Percentiles rank a stretch among this genome's conserved stretches.
Evolutionary conservation across 1,284 basidiomycete species (phyloP).

Genomic region (Cutaneotrichosporon cavernicola): DNA sequence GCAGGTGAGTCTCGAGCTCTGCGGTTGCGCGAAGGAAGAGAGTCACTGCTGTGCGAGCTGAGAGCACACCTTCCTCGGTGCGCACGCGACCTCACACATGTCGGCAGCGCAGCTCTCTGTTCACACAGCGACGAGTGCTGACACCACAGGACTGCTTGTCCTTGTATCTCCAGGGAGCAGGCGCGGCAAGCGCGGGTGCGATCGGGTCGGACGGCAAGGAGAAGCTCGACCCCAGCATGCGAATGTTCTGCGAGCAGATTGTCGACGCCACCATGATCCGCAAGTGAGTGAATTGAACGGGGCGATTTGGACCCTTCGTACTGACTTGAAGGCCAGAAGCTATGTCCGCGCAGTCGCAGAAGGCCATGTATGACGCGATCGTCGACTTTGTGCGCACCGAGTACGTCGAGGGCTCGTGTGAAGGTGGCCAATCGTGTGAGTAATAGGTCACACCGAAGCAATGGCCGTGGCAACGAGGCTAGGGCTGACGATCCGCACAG

Average conservation of each 20-base stretch:
- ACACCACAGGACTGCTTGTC: constrained; percentile 48
- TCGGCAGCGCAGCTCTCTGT: background rate
- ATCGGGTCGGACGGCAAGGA: constrained; percentile 52
- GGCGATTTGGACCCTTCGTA: background rate
- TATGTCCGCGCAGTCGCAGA: constrained; percentile 39
- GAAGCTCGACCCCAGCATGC: constrained; percentile 48
- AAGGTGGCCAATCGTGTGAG: constrained; percentile 50
- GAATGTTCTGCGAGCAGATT: constrained; percentile 53
- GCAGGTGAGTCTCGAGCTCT: constrained; percentile 42
- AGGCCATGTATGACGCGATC: constrained; percentile 50
- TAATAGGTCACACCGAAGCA: constrained; percentile 9
- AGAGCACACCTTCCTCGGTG: background rate
- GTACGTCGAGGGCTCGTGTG: constrained; percentile 52
- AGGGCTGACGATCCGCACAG: constrained; percentile 25
- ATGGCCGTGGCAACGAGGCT: background rate
- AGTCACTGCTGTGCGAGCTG: background rate
- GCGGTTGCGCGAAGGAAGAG: background rate
- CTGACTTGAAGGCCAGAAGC: constrained; percentile 34
- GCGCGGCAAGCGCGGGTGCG: constrained; percentile 31
- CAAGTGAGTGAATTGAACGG: constrained; percentile 34
- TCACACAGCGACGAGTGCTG: background rate
- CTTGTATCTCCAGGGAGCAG: constrained; percentile 54
- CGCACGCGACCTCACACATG: background rate
- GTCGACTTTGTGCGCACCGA: constrained; percentile 51
- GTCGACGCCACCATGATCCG: constrained; percentile 49